phyloP scores from a whole-genome alignment of 2,329 filamentous ascomycete genomes.

The Madurella mycetomatis region DNA sequence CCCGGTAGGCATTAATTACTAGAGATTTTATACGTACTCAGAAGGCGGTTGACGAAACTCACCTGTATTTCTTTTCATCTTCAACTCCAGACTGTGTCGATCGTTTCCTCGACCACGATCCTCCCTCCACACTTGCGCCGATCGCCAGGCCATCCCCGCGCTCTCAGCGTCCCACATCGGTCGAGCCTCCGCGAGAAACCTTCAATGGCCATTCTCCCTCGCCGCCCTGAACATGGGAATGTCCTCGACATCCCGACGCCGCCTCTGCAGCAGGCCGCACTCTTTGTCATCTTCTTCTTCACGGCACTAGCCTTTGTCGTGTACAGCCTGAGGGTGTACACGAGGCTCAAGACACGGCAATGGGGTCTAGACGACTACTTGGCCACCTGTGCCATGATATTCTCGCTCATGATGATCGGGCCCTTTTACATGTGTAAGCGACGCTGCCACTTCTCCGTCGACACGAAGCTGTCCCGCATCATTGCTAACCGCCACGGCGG shows the following conservation, averaged over 20 bases:
- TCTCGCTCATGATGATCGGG: constrained; percentile 22
- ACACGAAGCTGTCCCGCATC: no score
- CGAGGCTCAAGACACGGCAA: constrained; percentile 19
- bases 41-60: background rate
- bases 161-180: background rate
- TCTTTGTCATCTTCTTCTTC: constrained; percentile 28
- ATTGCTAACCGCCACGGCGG: no score
- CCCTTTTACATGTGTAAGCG: constrained; percentile 21
- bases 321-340: constrained; percentile 18
- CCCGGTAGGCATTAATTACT: background rate
- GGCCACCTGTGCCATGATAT: constrained; percentile 24
- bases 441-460: no score
- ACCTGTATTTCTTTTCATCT: background rate
- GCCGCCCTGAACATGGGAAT: constrained; percentile 10
- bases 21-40: background rate
- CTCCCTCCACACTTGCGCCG: background rate
- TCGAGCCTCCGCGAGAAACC: background rate
- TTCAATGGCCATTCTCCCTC: constrained; percentile 9
- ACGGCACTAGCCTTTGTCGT: constrained; percentile 24
- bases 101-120: background rate
- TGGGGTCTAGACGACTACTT: constrained; percentile 28
- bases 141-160: background rate
- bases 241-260: constrained; percentile 17
- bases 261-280: constrained; percentile 14
- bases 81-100: background rate